phyloP scores from a whole-genome alignment of 805 yeast genomes.

The Myxozyma sirexii region DNA sequence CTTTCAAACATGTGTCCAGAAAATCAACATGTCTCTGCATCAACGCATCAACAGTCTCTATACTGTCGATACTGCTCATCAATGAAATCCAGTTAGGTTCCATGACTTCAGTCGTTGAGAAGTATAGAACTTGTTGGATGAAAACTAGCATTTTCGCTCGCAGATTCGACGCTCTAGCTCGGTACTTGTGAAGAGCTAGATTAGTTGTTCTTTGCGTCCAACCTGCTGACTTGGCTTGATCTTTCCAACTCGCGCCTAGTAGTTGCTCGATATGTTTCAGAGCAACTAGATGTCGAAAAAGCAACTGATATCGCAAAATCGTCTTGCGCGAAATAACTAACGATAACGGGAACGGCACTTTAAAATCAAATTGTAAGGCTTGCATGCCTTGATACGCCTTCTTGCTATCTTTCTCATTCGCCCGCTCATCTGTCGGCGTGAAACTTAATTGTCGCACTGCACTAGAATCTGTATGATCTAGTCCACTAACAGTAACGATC shows the following conservation, averaged over 20 bases:
- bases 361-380: constrained; percentile 46
- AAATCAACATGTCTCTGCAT: constrained; percentile 55
- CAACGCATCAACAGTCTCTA: constrained; percentile 49
- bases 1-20: constrained; percentile 64
- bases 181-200: constrained; percentile 38
- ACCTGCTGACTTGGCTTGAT: constrained; percentile 60
- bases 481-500: constrained; percentile 43
- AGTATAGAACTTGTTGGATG: constrained; percentile 56
- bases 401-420: constrained; percentile 28
- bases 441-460: constrained; percentile 18
- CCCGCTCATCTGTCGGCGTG: constrained; percentile 13
- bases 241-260: constrained; percentile 71
- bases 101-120: constrained; percentile 61
- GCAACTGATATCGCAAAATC: constrained; percentile 73
- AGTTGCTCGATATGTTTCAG: constrained; percentile 63
- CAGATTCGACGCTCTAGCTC: constrained; percentile 40
- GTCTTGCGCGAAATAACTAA: constrained; percentile 70
- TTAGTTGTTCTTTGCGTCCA: constrained; percentile 62
- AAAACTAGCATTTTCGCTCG: constrained; percentile 58
- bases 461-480: constrained; percentile 39
- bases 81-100: constrained; percentile 57
- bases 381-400: constrained; percentile 40
- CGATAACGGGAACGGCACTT: constrained; percentile 83
- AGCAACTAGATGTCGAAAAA: constrained; percentile 70
- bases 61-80: constrained; percentile 37